A percentile compares a stretch with the other conserved stretches of the same genome.
phyloP scores from a whole-genome alignment of 1,139 yeast genomes.

The Yamadazyma epiphylla region DNA sequence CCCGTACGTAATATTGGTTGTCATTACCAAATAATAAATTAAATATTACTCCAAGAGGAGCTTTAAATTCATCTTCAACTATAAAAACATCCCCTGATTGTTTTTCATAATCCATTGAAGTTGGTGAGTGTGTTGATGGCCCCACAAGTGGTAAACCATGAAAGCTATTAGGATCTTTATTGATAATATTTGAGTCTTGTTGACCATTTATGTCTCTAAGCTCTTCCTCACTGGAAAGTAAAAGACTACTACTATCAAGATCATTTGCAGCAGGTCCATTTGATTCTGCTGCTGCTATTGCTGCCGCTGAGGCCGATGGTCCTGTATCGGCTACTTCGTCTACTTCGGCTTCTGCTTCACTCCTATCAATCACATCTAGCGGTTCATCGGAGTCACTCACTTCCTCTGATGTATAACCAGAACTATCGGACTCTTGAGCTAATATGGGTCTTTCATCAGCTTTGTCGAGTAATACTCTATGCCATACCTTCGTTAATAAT shows the following conservation, averaged over 20 bases:
- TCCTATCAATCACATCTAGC: constrained; percentile 1
- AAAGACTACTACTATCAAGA: background rate
- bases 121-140: constrained; percentile 36
- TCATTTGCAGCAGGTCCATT: too few relatives aligned
- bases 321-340: background rate
- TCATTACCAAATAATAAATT: constrained; percentile 73
- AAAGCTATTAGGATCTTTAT: constrained; percentile 12
- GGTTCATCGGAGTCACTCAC: constrained; percentile 1
- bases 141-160: constrained; percentile 38
- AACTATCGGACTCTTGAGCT: constrained; percentile 5
- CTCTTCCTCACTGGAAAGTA: background rate
- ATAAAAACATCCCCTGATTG: constrained; percentile 61
- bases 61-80: constrained; percentile 56
- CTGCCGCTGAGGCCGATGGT: background rate
- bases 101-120: constrained; percentile 41
- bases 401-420: constrained; percentile 4
- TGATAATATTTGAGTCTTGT: constrained; percentile 6
- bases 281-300: too few relatives aligned
- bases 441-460: constrained; percentile 8
- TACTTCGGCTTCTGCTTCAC: background rate
- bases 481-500: constrained; percentile 62
- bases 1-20: constrained; percentile 48
- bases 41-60: constrained; percentile 80
- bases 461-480: constrained; percentile 26
- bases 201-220: constrained; percentile 2